Evolutionary conservation across 192 early-diverging fungal genomes (phyloP).

Genomic region (Geranomyces variabilis): DNA sequence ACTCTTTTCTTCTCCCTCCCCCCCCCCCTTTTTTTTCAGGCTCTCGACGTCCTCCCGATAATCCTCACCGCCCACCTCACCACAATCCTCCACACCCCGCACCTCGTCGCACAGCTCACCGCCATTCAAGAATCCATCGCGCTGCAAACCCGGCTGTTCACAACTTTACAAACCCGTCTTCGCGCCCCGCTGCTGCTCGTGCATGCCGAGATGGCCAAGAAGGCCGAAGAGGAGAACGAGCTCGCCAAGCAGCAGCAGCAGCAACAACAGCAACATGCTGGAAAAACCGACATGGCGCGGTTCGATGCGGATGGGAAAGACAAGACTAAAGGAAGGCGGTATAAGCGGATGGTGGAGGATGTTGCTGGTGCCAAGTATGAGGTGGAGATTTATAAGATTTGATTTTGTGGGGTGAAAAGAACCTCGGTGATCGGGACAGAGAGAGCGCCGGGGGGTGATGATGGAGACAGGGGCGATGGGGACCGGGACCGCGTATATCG

Average conservation of each 20-base stretch:
- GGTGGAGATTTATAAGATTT: slow-evolving; percentile 28
- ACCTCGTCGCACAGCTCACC: not conserved
- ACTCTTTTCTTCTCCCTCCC: too few relatives aligned
- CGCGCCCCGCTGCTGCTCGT: not conserved
- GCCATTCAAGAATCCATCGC: slow-evolving; percentile 3
- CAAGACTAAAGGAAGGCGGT: slow-evolving; percentile 1
- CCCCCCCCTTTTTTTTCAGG: slow-evolving; percentile 8
- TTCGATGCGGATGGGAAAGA: not conserved
- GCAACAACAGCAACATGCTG: not conserved
- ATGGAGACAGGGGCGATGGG: too few relatives aligned
- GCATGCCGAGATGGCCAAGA: not conserved
- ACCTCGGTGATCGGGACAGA: too few relatives aligned
- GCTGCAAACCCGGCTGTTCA: not conserved
- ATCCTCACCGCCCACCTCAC: slow-evolving; percentile 24
- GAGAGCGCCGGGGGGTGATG: too few relatives aligned
- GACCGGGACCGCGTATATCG: too few relatives aligned
- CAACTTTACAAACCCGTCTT: not conserved
- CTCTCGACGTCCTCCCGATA: slow-evolving; percentile 23
- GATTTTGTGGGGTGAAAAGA: too few relatives aligned
- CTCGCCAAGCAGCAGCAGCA: not conserved
- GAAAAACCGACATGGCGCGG: not conserved
- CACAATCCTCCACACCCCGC: slow-evolving; percentile 20
- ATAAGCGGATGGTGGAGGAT: slow-evolving; percentile 32
- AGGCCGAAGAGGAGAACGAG: not conserved
- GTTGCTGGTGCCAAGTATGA: slow-evolving; percentile 23